A percentile compares a stretch with the other conserved stretches of the same genome.
These are phyloP conservation scores for Samsoniella hepiali DNA, from an alignment of 2,329 filamentous ascomycete species.

Conservation along the genomic window DNA sequence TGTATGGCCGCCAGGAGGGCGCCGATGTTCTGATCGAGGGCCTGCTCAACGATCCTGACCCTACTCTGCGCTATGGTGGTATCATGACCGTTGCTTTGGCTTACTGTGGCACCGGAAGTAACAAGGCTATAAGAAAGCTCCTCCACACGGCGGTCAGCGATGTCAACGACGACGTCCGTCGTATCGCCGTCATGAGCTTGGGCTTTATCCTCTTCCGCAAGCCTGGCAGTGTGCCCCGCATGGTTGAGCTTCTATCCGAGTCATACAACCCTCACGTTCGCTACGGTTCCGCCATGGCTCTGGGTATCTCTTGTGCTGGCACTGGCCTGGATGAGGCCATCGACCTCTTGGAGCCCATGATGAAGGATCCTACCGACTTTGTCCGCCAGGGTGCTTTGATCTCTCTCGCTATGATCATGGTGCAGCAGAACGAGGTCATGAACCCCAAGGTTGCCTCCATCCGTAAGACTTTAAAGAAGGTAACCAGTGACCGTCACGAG, in stretches of 20 bases:
- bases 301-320: slow-evolving; percentile 95
- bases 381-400: slow-evolving; percentile 96
- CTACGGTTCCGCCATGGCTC: slow-evolving; percentile 96
- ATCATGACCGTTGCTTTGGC: slow-evolving; percentile 98
- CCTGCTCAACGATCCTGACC: slow-evolving; percentile 88
- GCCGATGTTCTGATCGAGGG: slow-evolving; percentile 94
- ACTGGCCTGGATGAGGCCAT: slow-evolving; percentile 95
- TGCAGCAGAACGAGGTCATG: slow-evolving; percentile 99
- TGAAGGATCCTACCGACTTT: slow-evolving; percentile 98
- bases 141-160: slow-evolving; percentile 96
- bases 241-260: slow-evolving; percentile 97
- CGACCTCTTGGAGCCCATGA: slow-evolving; percentile 96
- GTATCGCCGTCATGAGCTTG: slow-evolving; percentile 94
- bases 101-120: slow-evolving; percentile 95
- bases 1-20: slow-evolving; percentile 93
- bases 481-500: slow-evolving; percentile 90
- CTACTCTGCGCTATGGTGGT: slow-evolving; percentile 90
- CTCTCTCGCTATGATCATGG: slow-evolving; percentile 93
- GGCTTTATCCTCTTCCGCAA: slow-evolving; percentile 99
- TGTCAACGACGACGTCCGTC: slow-evolving; percentile 94
- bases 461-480: slow-evolving; percentile 90
- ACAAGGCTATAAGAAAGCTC: slow-evolving; percentile 95
- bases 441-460: slow-evolving; percentile 93
- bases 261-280: slow-evolving; percentile 98
- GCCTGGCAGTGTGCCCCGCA: slow-evolving; percentile 92